Base-by-base conservation (phyloP, 1,284 basidiomycete genomes). In the Cerrena zonata region DNA sequence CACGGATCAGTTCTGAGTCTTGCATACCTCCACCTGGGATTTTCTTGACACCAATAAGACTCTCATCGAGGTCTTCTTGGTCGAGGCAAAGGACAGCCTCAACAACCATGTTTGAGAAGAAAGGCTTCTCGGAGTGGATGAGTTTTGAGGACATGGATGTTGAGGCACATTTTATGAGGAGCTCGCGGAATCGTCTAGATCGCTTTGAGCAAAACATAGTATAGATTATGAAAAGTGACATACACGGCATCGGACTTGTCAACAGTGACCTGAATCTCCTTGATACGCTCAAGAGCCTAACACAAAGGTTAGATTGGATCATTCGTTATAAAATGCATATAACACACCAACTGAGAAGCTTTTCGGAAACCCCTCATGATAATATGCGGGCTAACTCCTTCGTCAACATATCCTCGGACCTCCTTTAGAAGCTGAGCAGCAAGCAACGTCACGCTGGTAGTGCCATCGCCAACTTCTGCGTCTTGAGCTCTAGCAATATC, bases 71-170 rank as follows among this genome's bases (percentile, higher is more conserved):
- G 63, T 97, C 94, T 44, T 89, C 79, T 65, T 91, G 93, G 72
- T 99, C 94, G 42, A 99, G 77, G 52, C 84, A 91, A 57, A 86
- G 80, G 41, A 99, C 94, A 38, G 96, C 94, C 65, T 99, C 91
- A 44, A 99, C 96, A 50, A 97, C 96, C 94, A 99, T 99, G 58
- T 91, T 85, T 26, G 94, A 89, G 76, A 99, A 99, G 76, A 99
- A 99, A 3, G 95, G 94, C 65, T 96, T 97, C 74, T 98, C 94
- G 37, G 93, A 94, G 68, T 98, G 94, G 61, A 99, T 98, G 56
- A 99, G 83, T 73, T 99, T 99, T 55, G 94, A 98, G 19, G 95
- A 98, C 95, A 99, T 98, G 38, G 94, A 95, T 5, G 96, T 99
- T 24, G 94, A 88, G 37, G 96, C 96, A 69, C 94, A 96, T 76